Conservation (phyloP, 2,329 filamentous ascomycete species). For the Parastagonospora avenae region DNA sequence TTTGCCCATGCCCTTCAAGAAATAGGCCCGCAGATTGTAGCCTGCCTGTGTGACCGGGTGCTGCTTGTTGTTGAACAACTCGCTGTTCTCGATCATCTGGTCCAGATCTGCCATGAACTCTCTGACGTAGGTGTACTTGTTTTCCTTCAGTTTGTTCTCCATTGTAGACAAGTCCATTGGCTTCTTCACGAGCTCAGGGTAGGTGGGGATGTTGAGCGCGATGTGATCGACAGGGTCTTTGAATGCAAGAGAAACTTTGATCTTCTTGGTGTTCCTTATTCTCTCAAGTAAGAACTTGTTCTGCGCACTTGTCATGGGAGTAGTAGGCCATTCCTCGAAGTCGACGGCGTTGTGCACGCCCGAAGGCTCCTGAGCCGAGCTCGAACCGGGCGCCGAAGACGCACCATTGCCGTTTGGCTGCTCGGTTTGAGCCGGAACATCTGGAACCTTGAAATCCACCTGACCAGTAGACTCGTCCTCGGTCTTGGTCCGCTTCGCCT, state of each 20-base stretch:
- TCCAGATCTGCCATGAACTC: constrained; percentile 76
- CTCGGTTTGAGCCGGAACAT: constrained; percentile 41
- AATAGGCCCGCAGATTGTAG: constrained; percentile 63
- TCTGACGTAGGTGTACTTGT: constrained; percentile 71
- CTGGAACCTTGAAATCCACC: constrained; percentile 52
- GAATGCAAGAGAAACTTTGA: constrained; percentile 78
- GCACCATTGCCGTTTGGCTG: constrained; percentile 37
- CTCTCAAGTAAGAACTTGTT: constrained; percentile 67
- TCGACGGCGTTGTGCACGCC: constrained; percentile 40
- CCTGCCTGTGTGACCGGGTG: constrained; percentile 76
- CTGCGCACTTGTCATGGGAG: constrained; percentile 59
- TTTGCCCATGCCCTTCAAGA: constrained; percentile 64
- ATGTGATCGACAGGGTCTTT: constrained; percentile 76
- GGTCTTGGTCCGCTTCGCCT: constrained; percentile 79
- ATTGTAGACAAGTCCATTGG: constrained; percentile 87
- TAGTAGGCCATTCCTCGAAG: constrained; percentile 39
- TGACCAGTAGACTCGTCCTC: constrained; percentile 51
- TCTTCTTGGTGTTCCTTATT: constrained; percentile 81
- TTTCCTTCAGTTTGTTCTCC: constrained; percentile 76
- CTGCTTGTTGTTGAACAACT: constrained; percentile 78
- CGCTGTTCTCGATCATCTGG: constrained; percentile 78
- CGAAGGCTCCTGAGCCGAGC: constrained; percentile 38
- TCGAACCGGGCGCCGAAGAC: constrained; percentile 23
- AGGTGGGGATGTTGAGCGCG: constrained; percentile 75
- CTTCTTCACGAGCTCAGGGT: constrained; percentile 72